phyloP scores from a whole-genome alignment of 768 basidiomycete genomes.

The Pleurotus tuoliensis region DNA sequence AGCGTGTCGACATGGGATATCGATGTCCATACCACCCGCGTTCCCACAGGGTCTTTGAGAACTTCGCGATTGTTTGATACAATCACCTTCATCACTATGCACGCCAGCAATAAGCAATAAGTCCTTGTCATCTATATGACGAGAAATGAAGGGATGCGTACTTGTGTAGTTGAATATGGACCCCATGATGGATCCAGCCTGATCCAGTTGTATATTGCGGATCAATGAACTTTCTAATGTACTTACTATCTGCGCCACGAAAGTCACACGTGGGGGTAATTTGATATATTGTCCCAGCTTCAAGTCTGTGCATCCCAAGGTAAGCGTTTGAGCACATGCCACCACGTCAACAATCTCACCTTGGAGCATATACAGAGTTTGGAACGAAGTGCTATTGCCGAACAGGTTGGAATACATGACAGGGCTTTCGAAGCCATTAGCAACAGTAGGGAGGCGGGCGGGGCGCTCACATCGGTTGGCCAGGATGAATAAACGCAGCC shows the following conservation, averaged over 20 bases:
- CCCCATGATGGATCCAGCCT: slow-evolving; percentile 45
- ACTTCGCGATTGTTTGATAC: slow-evolving; percentile 41
- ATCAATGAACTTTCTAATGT: too few species aligned
- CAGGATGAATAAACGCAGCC: slow-evolving; percentile 45
- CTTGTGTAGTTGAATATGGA: slow-evolving; percentile 50
- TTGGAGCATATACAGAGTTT: slow-evolving; percentile 51
- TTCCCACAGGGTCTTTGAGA: slow-evolving; percentile 44
- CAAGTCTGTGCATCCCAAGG: slow-evolving; percentile 25
- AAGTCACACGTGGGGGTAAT: slow-evolving; percentile 46
- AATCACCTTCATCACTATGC: slow-evolving; percentile 45
- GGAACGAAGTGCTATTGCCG: slow-evolving; percentile 48
- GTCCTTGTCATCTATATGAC: neutral
- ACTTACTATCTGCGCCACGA: slow-evolving; percentile 39
- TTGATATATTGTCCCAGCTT: slow-evolving; percentile 56
- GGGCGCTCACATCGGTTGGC: slow-evolving; percentile 37
- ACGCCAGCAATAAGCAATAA: neutral
- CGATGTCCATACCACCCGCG: slow-evolving; percentile 33
- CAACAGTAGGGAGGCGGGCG: neutral
- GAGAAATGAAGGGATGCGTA: slow-evolving; percentile 14
- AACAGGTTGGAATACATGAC: slow-evolving; percentile 56
- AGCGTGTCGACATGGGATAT: neutral
- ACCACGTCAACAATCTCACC: slow-evolving; percentile 19
- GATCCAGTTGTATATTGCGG: too few species aligned
- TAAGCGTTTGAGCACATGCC: too few species aligned
- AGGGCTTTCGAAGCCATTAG: slow-evolving; percentile 24